phyloP scores from a whole-genome alignment of 176 grass and related monocot genomes.

The Cocos nucifera region DNA sequence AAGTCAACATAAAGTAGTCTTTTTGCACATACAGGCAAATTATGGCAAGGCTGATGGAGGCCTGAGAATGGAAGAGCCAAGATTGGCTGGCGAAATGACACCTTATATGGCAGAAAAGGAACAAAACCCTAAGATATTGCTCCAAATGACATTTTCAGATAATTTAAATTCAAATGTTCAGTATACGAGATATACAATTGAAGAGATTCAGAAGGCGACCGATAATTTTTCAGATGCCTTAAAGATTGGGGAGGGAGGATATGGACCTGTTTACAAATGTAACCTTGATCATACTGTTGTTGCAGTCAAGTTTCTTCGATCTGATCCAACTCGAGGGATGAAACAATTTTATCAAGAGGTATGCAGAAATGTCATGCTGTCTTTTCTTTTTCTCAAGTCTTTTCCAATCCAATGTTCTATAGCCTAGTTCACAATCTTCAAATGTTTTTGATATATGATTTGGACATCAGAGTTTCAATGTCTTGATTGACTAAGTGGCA shows the following conservation, averaged over 20 bases:
- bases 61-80: background rate
- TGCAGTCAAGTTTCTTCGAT: constrained; percentile 58
- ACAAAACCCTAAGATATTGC: background rate
- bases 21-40: constrained; percentile 16
- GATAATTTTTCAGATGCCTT: constrained; percentile 39
- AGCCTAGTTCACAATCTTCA: too few species aligned
- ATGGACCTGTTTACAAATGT: constrained; percentile 80
- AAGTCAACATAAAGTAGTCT: constrained; percentile 10
- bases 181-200: constrained; percentile 40
- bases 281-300: constrained; percentile 51
- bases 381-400: too few species aligned
- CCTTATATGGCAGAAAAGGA: constrained; percentile 7
- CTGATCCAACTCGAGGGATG: constrained; percentile 61
- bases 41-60: background rate
- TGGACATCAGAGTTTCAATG: too few species aligned
- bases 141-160: constrained; percentile 38
- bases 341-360: constrained; percentile 93
- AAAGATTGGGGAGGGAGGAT: constrained; percentile 80
- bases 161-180: constrained; percentile 47
- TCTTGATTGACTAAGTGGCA: too few species aligned
- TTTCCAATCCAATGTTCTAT: too few species aligned
- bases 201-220: constrained; percentile 40
- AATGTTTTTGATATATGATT: too few species aligned
- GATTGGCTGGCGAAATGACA: constrained; percentile 14
- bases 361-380: constrained; percentile 1